Conservation (phyloP, 176 grass and related monocot species). For the Puya raimondii region DNA sequence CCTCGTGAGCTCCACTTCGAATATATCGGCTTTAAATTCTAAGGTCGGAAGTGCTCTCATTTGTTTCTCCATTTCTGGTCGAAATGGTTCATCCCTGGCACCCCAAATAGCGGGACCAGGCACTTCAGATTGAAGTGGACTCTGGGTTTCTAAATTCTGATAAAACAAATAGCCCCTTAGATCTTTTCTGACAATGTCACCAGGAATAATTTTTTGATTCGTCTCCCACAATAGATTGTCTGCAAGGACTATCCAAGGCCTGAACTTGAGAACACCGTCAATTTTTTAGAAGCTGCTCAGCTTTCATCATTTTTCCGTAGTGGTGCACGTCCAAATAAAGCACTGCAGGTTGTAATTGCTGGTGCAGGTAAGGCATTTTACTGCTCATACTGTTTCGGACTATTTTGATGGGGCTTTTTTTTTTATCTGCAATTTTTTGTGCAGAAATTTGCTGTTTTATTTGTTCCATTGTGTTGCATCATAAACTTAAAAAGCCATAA, state of each 20-base stretch:
- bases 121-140: too few species aligned
- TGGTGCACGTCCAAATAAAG: constrained; percentile 46
- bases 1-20: too few species aligned
- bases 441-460: neutral
- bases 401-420: neutral
- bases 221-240: constrained; percentile 45
- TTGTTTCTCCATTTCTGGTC: too few species aligned
- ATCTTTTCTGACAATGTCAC: neutral
- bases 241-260: constrained; percentile 69
- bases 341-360: constrained; percentile 75
- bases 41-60: too few species aligned
- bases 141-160: too few species aligned
- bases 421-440: constrained; percentile 5
- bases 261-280: constrained; percentile 63
- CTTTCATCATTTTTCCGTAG: constrained; percentile 64
- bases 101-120: too few species aligned
- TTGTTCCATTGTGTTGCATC: neutral
- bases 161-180: too few species aligned
- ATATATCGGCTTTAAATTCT: too few species aligned
- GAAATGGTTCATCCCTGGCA: too few species aligned
- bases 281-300: constrained; percentile 82
- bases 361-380: constrained; percentile 70
- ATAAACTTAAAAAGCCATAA: constrained; percentile 1
- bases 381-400: constrained; percentile 6
- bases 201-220: constrained; percentile 10